A percentile compares a stretch with the other conserved stretches of the same genome.
Conservation (phyloP, 2,329 filamentous ascomycete species). For the Claviceps purpurea region DNA sequence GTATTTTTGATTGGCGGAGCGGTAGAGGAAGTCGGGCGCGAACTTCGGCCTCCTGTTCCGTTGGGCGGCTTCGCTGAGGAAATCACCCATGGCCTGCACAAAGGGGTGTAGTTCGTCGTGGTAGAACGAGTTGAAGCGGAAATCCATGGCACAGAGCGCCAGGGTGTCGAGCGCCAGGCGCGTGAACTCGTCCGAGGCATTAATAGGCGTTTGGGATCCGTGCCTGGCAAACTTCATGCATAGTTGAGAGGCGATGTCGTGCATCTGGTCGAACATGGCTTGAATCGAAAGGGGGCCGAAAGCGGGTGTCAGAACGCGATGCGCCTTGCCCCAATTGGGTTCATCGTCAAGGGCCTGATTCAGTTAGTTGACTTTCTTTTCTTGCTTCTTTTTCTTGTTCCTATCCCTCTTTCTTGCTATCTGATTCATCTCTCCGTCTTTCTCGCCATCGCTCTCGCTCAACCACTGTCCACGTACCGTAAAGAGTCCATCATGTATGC, state of each 20-base stretch:
- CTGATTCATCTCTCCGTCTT: too few species aligned
- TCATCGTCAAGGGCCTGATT: slow-evolving; percentile 30
- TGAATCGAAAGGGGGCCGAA: slow-evolving; percentile 57
- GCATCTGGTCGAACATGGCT: slow-evolving; percentile 56
- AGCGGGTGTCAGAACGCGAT: slow-evolving; percentile 51
- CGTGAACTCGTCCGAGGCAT: slow-evolving; percentile 54
- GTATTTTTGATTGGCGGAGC: slow-evolving; percentile 35
- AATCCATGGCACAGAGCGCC: slow-evolving; percentile 57
- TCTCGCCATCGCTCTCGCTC: too few species aligned
- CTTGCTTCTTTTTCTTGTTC: too few species aligned
- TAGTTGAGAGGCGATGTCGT: slow-evolving; percentile 53
- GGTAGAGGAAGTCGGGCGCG: slow-evolving; percentile 34
- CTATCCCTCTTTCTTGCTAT: too few species aligned
- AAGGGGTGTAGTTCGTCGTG: slow-evolving; percentile 57
- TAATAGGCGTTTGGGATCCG: slow-evolving; percentile 43
- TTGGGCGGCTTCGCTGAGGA: slow-evolving; percentile 42
- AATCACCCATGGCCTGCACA: slow-evolving; percentile 51
- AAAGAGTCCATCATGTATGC: slow-evolving; percentile 52
- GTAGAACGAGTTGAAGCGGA: slow-evolving; percentile 65
- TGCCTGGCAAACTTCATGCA: slow-evolving; percentile 55
- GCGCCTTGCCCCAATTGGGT: slow-evolving; percentile 53
- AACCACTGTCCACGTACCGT: slow-evolving; percentile 28
- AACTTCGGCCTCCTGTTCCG: slow-evolving; percentile 34
- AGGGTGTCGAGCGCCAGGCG: slow-evolving; percentile 62
- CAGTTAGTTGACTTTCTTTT: slow-evolving; percentile 11